Conservation (phyloP, 306 rosid genomes). For the Cicer bijugum region DNA sequence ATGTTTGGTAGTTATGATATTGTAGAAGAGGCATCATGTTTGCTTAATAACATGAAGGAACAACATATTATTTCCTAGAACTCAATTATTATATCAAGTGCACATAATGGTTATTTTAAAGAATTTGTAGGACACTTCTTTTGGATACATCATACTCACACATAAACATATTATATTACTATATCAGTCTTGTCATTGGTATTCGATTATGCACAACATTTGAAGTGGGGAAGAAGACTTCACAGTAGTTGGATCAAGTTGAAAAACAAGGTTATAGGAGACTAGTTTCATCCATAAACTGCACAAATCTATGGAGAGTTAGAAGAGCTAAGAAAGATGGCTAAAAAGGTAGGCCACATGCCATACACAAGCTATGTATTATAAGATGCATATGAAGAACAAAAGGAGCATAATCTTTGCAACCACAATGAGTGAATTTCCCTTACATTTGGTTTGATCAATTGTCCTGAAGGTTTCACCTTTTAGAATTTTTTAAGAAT, state of each 20-base stretch:
- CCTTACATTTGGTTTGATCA: slow-evolving; percentile 81
- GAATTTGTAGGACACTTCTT: slow-evolving; percentile 62
- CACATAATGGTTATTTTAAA: slow-evolving; percentile 60
- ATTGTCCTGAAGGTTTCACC: slow-evolving; percentile 65
- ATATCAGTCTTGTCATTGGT: slow-evolving; percentile 64
- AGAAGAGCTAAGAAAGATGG: slow-evolving; percentile 69
- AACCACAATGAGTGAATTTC: slow-evolving; percentile 93
- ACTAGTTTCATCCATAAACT: slow-evolving; percentile 61
- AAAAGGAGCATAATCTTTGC: slow-evolving; percentile 92
- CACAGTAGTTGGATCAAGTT: slow-evolving; percentile 90
- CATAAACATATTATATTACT: slow-evolving; percentile 60
- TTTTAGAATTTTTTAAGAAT: slow-evolving; percentile 80
- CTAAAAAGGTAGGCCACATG: slow-evolving; percentile 76
- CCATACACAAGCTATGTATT: slow-evolving; percentile 80
- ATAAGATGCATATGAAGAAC: slow-evolving; percentile 91
- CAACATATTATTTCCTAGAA: slow-evolving; percentile 90
- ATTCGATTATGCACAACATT: slow-evolving; percentile 61
- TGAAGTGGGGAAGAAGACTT: slow-evolving; percentile 83
- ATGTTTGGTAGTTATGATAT: slow-evolving; percentile 72
- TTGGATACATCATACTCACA: slow-evolving; percentile 59
- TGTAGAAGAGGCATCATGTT: slow-evolving; percentile 63
- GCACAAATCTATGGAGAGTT: slow-evolving; percentile 62
- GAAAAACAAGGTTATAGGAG: slow-evolving; percentile 78
- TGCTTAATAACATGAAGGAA: slow-evolving; percentile 71
- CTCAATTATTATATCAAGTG: slow-evolving; percentile 75